Base-by-base conservation (phyloP, 2,329 filamentous ascomycete genomes). In the Magnaporthiopsis incrustans region DNA sequence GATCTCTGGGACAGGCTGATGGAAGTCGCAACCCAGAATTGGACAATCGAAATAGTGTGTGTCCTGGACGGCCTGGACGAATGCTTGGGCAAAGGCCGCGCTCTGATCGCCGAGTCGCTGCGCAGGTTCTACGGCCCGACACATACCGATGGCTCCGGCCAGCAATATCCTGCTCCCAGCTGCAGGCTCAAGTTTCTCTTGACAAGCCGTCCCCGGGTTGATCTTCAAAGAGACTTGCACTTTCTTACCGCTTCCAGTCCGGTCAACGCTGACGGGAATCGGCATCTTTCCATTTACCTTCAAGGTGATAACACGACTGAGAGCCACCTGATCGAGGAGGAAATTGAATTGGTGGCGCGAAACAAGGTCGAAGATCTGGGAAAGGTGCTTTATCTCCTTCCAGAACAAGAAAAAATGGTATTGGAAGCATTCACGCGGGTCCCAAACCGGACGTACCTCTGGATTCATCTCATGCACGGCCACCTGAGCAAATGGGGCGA, bases 191-290 rank as follows among this genome's bases (percentile, higher is more conserved):
- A 75, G 62, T 65, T 66, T 26, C 32, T 67, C 2, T 38, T 78
- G 5, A 77, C 76, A 0, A 76, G 74, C 65, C 73, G 76, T 1
- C 75, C 75, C 25, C 75, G 75, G 62, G 62, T 65, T 7, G 22
- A 67, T 1, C 74, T 76, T 56, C 63, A 68, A 56, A 25, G 38
- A 0, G 63, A 62, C 8, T 75, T 77, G 63, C 59, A 65, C 22
- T n/a, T 26, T 3, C 64, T 73, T 1, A 60, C 67, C 70, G 8
- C 70, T 72, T 11, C 68, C 66, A 18, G 74, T 75, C 60, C 74
- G 38, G 70, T 57, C 2, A 25, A 53, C 44, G 10, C n/a, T 3
- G 44, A 53, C 3, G 44, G n/a, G 44, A 53, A 53, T 53, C 44
- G n/a, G 2, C n/a, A 53, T 10, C 44, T 25, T 53, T 53, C 44